Percentiles rank a stretch among this genome's conserved stretches.
These are phyloP conservation scores for Apiospora hydei DNA, from an alignment of 2,329 filamentous ascomycete genomes.

Conservation along the genomic window DNA sequence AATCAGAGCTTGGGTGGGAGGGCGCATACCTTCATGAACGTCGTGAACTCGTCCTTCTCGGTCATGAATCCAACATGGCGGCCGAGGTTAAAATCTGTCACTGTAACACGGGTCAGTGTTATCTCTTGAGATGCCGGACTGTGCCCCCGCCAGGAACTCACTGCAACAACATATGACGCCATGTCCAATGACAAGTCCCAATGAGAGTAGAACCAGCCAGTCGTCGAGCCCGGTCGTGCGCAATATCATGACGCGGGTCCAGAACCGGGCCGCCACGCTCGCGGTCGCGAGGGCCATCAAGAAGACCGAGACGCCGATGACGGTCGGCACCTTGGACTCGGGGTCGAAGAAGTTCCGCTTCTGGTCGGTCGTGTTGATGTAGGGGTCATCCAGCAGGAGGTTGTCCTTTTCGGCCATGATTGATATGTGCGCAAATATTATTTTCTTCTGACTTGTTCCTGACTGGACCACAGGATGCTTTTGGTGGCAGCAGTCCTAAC, in stretches of 20 bases:
- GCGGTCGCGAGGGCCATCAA: background rate
- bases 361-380: background rate
- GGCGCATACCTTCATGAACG: slow-evolving; percentile 10
- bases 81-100: slow-evolving; percentile 13
- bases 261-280: background rate
- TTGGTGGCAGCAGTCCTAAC: background rate
- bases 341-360: background rate
- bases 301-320: background rate
- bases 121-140: background rate
- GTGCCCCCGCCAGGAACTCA: background rate
- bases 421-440: background rate
- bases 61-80: slow-evolving; percentile 23
- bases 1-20: background rate
- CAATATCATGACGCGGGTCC: background rate
- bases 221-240: slow-evolving; percentile 8
- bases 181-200: background rate
- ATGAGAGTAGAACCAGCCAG: background rate
- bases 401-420: background rate
- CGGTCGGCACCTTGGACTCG: background rate
- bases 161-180: background rate
- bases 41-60: background rate
- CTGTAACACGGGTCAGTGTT: slow-evolving; percentile 10
- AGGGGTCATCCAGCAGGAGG: background rate
- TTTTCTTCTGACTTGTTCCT: too few species aligned
- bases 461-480: background rate